Conservation (phyloP, 2,329 filamentous ascomycete genomes). For the Orbilia javanica region DNA sequence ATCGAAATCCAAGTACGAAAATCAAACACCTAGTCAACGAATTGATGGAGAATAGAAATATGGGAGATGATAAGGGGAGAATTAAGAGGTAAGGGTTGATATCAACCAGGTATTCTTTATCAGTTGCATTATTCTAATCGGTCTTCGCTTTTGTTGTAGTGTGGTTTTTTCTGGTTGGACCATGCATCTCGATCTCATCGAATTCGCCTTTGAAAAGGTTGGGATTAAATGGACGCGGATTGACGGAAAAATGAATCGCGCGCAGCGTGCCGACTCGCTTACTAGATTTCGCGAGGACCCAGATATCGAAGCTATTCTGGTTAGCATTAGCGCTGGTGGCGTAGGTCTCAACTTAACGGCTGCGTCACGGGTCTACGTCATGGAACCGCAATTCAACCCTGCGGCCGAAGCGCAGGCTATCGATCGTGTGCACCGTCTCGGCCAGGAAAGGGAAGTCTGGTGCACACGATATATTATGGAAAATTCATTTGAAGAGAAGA, state of each 20-base stretch:
- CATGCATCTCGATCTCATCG: conserved; percentile 59
- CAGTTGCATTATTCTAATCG: conserved; percentile 90
- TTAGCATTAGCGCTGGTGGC: conserved; percentile 64
- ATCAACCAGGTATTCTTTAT: conserved; percentile 79
- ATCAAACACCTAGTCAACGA: conserved; percentile 84
- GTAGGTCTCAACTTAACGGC: conserved; percentile 61
- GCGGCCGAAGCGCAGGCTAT: conserved; percentile 94
- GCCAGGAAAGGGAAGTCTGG: conserved; percentile 88
- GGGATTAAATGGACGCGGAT: conserved; percentile 62
- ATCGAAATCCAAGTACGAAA: conserved; percentile 91
- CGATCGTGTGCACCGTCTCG: conserved; percentile 87
- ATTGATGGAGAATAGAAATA: conserved; percentile 74
- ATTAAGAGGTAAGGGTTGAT: conserved; percentile 73
- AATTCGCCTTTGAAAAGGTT: conserved; percentile 60
- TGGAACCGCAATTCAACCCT: conserved; percentile 98
- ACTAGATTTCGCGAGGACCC: conserved; percentile 61
- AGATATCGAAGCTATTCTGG: conserved; percentile 61
- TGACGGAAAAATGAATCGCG: conserved; percentile 61
- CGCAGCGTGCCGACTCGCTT: conserved; percentile 60
- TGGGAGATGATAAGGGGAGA: conserved; percentile 76
- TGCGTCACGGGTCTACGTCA: conserved; percentile 85
- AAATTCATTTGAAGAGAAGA: conserved; percentile 89
- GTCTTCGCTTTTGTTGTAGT: conserved; percentile 59
- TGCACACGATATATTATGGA: conserved; percentile 80
- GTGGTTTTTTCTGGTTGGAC: conserved; percentile 64